Evolutionary conservation across 2,329 filamentous ascomycete genomes (phyloP), one percentile per base, ranked within the genome.

Genomic region (Coniochaeta sp.): DNA sequence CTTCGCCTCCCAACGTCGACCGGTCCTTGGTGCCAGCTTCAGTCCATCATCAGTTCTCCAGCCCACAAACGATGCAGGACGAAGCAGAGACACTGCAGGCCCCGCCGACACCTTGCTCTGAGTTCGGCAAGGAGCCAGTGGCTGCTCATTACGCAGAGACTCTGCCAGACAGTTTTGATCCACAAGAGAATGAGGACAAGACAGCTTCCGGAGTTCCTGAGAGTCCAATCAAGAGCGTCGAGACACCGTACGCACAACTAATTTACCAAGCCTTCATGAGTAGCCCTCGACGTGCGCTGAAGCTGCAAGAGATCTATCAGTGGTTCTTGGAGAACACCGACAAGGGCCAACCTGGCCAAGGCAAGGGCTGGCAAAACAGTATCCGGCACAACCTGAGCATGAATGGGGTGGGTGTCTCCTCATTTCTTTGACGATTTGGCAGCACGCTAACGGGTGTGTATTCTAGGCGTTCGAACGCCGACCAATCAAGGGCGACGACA

Each of bases 381-480:
- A 96, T 98, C 65, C 85, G 93, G 1, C 93, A 98, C 73, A 98
- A 98, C 67, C 78, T 98, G 8, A 96, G 91, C 56, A 97, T 98
- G 93, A 98, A 98, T 68, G 82, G 83, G 62, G 93, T 97, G 84
- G 40, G 65, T 61, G 0, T 16, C 40, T 16, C 34, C 19, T 24
- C 31, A 3, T 52, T 59, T 24, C 57, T 59, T 50, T 52, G 19
- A 9, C n/a, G 38, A 57, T 12, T 34, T 26, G 26, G 12, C 19
- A 34, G 19, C 16, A 33, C 50, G 24, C 50, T 61, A 60, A 44
- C 31, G 11, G n/a, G 16, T 24, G 17, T 17, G n/a, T 11, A 7
- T 54, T 14, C 26, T 19, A 47, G 22, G 16, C 26, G 31, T 26
- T 52, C 31, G 43, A 59, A 38, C 43, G 43, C 14, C 43, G 36